phyloP scores from a whole-genome alignment of 2,329 filamentous ascomycete genomes.

The Colletotrichum sp. region DNA sequence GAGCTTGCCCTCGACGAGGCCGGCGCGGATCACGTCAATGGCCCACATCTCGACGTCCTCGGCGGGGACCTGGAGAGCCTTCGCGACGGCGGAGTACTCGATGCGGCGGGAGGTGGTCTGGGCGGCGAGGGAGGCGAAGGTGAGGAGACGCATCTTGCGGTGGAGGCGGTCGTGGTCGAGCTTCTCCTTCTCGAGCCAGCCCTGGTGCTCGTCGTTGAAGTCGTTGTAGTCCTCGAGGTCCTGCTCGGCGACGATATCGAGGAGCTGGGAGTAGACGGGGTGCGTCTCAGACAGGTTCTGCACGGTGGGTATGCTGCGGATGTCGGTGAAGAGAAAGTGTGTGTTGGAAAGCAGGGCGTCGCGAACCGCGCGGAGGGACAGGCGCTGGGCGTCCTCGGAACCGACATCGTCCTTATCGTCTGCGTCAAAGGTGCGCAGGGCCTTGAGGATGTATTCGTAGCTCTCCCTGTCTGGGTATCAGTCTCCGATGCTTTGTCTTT shows the following conservation, averaged over 20 bases:
- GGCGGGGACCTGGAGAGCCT: constrained; percentile 80
- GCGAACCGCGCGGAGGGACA: constrained; percentile 63
- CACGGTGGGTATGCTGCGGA: constrained; percentile 81
- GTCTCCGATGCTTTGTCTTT: background rate
- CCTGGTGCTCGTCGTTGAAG: constrained; percentile 90
- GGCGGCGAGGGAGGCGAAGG: constrained; percentile 87
- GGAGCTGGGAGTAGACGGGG: constrained; percentile 84
- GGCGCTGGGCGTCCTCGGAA: constrained; percentile 64
- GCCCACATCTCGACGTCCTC: constrained; percentile 98
- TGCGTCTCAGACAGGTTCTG: constrained; percentile 88
- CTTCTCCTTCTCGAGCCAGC: constrained; percentile 79
- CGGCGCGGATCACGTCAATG: constrained; percentile 96
- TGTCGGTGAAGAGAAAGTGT: constrained; percentile 77
- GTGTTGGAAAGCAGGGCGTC: constrained; percentile 57
- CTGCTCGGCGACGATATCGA: constrained; percentile 95
- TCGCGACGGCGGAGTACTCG: constrained; percentile 84
- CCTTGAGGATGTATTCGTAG: constrained; percentile 72
- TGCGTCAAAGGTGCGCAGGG: constrained; percentile 64
- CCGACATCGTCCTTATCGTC: constrained; percentile 59
- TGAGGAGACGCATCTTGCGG: constrained; percentile 96
- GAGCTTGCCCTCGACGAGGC: constrained; percentile 94
- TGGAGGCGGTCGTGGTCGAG: constrained; percentile 77
- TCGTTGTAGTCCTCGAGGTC: constrained; percentile 95
- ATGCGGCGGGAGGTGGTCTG: constrained; percentile 85
- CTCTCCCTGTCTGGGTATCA: constrained; percentile 48